These are phyloP conservation scores for Aspergillus sclerotiicarbonarius DNA, from an alignment of 495 filamentous ascomycete species.

Conservation along the genomic window DNA sequence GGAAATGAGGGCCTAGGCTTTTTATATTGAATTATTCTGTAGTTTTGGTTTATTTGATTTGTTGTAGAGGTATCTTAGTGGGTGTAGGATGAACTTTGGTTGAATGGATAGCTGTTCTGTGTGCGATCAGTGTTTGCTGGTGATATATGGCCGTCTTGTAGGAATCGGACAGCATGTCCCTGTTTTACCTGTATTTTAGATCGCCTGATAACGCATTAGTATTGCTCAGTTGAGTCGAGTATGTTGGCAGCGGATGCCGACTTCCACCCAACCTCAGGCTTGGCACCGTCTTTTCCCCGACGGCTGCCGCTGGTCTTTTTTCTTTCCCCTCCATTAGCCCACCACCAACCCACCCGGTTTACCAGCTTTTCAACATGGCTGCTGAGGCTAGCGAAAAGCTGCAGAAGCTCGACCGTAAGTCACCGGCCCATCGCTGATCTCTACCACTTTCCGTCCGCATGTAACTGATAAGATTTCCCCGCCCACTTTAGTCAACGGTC, in stretches of 20 bases:
- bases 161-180: no score
- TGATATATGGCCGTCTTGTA: no score
- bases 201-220: no score
- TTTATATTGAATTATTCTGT: not conserved
- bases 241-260: no score
- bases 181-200: no score
- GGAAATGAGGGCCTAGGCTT: not conserved
- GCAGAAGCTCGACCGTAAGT: slow-evolving; percentile 51
- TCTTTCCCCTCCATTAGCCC: slow-evolving; percentile 10
- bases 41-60: not conserved
- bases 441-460: not conserved
- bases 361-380: slow-evolving; percentile 44
- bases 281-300: slow-evolving; percentile 7
- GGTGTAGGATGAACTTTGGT: no score
- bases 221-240: no score
- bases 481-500: slow-evolving; percentile 43
- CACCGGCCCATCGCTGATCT: slow-evolving; percentile 2
- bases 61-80: no score
- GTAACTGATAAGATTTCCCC: slow-evolving; percentile 25
- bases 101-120: no score
- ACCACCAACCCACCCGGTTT: slow-evolving; percentile 10
- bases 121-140: no score
- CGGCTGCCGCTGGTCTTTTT: slow-evolving; percentile 14
- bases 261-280: slow-evolving; percentile 7
- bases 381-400: slow-evolving; percentile 52